Conservation (phyloP, 176 grass and related monocot species). For the Hsuehochloa calcarea region DNA sequence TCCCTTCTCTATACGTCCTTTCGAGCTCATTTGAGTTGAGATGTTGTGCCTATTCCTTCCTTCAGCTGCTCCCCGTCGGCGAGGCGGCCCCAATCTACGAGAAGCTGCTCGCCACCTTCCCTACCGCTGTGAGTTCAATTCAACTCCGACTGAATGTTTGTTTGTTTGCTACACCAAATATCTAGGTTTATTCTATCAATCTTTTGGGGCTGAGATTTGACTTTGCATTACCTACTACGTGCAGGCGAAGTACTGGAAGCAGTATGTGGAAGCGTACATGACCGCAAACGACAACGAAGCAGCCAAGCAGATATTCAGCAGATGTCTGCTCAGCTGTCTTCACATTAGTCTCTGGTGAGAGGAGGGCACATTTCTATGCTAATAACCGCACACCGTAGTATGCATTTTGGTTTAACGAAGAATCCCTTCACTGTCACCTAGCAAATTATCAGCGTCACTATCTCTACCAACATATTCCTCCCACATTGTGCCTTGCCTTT, state of each 20-base stretch:
- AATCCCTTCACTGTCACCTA: not conserved
- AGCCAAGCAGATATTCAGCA: slow-evolving; percentile 89
- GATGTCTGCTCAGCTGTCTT: slow-evolving; percentile 87
- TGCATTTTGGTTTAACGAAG: not conserved
- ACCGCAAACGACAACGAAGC: slow-evolving; percentile 66
- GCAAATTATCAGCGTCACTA: not conserved
- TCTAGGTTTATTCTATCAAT: not conserved
- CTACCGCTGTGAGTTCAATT: slow-evolving; percentile 60
- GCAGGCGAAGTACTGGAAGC: slow-evolving; percentile 96
- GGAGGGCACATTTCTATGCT: not conserved
- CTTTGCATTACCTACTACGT: not conserved
- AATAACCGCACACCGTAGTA: not conserved
- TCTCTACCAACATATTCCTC: not conserved
- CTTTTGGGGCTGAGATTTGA: not conserved
- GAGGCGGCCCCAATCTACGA: slow-evolving; percentile 85
- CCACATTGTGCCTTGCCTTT: not conserved
- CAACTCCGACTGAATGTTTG: not conserved
- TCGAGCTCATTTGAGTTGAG: not conserved
- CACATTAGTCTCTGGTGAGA: slow-evolving; percentile 82
- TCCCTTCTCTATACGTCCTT: not conserved
- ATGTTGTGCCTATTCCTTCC: not conserved
- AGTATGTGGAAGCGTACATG: slow-evolving; percentile 93
- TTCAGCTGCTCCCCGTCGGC: slow-evolving; percentile 63
- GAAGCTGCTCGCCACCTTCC: slow-evolving; percentile 79
- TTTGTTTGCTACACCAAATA: not conserved